Evolutionary conservation across 176 grass and related monocot species (phyloP).

Genomic region (Puccinellia tenuiflora): DNA sequence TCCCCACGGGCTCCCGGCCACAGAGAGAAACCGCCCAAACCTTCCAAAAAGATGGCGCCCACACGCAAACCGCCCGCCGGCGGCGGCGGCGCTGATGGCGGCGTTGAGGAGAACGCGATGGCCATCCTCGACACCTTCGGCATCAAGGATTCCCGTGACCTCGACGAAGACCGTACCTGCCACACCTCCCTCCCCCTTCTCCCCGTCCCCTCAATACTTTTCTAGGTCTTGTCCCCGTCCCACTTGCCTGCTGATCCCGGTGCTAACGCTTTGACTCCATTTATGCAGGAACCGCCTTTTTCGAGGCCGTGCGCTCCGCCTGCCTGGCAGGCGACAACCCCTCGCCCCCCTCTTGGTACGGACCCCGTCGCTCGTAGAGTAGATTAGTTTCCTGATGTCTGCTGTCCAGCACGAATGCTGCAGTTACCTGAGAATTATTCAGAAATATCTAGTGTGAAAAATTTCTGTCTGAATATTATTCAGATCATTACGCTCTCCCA

Average conservation of each 20-base stretch:
- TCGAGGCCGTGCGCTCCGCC: slow-evolving; percentile 66
- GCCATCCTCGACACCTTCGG: slow-evolving; percentile 62
- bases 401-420: too few relatives aligned
- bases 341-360: slow-evolving; percentile 64
- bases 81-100: slow-evolving; percentile 7
- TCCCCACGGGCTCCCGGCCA: neutral
- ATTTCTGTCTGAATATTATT: neutral
- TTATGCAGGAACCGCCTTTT: slow-evolving; percentile 56
- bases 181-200: neutral
- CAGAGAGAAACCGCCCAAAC: neutral
- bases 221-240: neutral
- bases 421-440: neutral
- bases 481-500: neutral
- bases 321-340: slow-evolving; percentile 38
- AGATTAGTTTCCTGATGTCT: neutral
- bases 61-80: neutral
- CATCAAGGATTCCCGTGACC: slow-evolving; percentile 72
- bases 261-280: neutral
- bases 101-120: slow-evolving; percentile 86
- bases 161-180: slow-evolving; percentile 74
- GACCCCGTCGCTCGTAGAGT: neutral
- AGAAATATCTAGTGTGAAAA: neutral
- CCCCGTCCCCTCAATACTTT: neutral
- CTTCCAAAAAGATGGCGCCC: slow-evolving; percentile 21
- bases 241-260: neutral